Evolutionary conservation across 163 green algal genomes (phyloP).

Genomic region (Trebouxia gelatinosa): DNA sequence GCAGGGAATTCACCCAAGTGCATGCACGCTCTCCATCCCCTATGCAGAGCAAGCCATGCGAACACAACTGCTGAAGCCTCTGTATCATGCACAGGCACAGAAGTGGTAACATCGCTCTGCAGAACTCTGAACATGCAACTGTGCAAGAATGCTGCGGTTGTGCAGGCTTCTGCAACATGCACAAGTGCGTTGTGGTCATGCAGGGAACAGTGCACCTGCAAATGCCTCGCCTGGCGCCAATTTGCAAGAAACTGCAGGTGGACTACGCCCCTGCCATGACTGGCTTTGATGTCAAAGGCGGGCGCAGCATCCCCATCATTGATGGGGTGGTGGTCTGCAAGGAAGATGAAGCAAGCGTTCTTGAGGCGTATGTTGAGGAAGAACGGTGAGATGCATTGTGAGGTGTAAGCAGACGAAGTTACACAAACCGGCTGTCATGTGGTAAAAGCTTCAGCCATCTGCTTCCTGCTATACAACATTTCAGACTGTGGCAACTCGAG

Average conservation of each 20-base stretch:
- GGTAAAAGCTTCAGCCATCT: neutral
- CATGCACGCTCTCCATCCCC: no score
- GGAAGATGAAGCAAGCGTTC: slow-evolving; percentile 43
- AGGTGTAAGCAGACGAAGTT: neutral
- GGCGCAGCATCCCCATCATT: slow-evolving; percentile 65
- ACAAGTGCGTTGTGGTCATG: no score
- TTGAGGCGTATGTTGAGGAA: slow-evolving; percentile 35
- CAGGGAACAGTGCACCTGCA: slow-evolving; percentile 61
- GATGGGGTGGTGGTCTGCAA: slow-evolving; percentile 84
- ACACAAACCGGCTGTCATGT: neutral
- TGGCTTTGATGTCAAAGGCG: slow-evolving; percentile 79
- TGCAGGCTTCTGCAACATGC: no score
- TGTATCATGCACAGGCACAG: no score
- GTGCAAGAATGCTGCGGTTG: no score
- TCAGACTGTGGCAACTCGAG: no score
- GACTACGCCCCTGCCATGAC: slow-evolving; percentile 76
- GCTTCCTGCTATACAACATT: neutral
- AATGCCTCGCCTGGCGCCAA: slow-evolving; percentile 38
- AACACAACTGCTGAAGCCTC: no score
- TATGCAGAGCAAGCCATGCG: no score
- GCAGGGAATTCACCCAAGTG: no score
- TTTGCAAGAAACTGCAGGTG: slow-evolving; percentile 63
- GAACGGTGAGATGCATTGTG: slow-evolving; percentile 41
- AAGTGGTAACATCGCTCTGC: no score
- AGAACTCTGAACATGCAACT: no score